Base-by-base conservation (phyloP, 345 rosid genomes). In the Lagerstroemia speciosa region DNA sequence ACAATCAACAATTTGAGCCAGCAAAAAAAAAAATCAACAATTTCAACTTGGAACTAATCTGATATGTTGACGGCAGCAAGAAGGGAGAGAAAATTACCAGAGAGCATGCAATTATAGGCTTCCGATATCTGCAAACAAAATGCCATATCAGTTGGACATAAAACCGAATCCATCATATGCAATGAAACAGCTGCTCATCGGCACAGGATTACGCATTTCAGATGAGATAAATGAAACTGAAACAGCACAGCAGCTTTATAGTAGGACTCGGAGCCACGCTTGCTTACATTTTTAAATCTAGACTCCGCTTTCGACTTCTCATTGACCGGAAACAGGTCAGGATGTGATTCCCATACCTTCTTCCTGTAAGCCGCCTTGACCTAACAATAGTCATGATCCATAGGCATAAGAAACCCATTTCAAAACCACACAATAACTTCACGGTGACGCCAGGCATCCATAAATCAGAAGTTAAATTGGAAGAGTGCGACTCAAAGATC, bases 291-390 rank as follows among this genome's bases (percentile, higher is more conserved):
- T 81, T 93, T 93, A 82, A 93, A 93, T 75, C 69, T 77, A 60
- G 94, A 93, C 79, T 91, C 98, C 0, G 92, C 98, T 46, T 33
- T 50, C 15, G 64, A 75, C 79, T 89, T 93, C 65, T 86, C 88
- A 41, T 83, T 84, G 70, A 71, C 64, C 0, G 98, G 94, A 73
- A 93, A 89, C 43, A 80, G 85, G 76, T 93, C 98, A 70, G 97
- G 98, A 74, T 91, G 97, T 22, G 85, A 87, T 50, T 91, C 91
- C 92, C 92, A 89, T 69, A 87, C 96, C 80, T 85, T 91, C 79
- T 80, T 89, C 79, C 73, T 83, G 74, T 84, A 91, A 67, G 98
- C 96, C 67, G 81, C 97, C 79, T 87, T 89, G 64, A 93, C 85
- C 97, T 93, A 72, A 36, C 12, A 38, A 60, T 40, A 69, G 27